These are phyloP conservation scores for Fraxinus dipetala DNA, from an alignment of 305 asterid genomes.

Conservation along the genomic window DNA sequence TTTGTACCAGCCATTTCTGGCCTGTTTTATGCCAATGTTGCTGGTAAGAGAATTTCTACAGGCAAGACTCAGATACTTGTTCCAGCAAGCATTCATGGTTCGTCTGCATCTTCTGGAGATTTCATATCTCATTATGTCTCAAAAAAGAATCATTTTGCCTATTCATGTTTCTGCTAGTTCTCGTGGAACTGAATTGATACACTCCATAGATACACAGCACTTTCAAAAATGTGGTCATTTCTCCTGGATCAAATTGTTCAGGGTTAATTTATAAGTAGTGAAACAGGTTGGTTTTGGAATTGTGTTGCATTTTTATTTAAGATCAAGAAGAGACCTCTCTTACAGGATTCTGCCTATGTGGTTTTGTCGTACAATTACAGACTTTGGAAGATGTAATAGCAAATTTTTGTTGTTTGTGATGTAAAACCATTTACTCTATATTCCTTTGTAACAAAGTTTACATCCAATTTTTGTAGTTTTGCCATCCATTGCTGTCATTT, in stretches of 20 bases:
- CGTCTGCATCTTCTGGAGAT: slow-evolving; percentile 65
- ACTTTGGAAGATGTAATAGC: neutral
- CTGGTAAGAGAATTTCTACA: slow-evolving; percentile 83
- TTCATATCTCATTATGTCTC: slow-evolving; percentile 74
- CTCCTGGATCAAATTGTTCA: neutral
- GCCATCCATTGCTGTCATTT: neutral
- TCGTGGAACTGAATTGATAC: neutral
- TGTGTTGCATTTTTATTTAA: neutral
- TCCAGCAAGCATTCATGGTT: slow-evolving; percentile 55
- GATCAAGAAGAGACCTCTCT: neutral
- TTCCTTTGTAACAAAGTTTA: neutral
- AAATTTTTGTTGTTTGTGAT: neutral
- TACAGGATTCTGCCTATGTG: neutral
- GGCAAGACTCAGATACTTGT: slow-evolving; percentile 84
- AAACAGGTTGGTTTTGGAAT: neutral
- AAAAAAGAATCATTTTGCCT: slow-evolving; percentile 82
- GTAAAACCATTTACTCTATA: neutral
- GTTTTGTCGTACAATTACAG: neutral
- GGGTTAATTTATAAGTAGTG: neutral
- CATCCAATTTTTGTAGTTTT: neutral
- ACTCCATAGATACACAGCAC: neutral
- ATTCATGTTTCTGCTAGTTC: slow-evolving; percentile 84
- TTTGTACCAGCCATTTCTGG: slow-evolving; percentile 96
- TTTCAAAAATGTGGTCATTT: neutral
- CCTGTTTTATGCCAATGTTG: slow-evolving; percentile 85